Conservation (phyloP, 352 stramenopile genomes). For the Phytophthora palmivora region DNA sequence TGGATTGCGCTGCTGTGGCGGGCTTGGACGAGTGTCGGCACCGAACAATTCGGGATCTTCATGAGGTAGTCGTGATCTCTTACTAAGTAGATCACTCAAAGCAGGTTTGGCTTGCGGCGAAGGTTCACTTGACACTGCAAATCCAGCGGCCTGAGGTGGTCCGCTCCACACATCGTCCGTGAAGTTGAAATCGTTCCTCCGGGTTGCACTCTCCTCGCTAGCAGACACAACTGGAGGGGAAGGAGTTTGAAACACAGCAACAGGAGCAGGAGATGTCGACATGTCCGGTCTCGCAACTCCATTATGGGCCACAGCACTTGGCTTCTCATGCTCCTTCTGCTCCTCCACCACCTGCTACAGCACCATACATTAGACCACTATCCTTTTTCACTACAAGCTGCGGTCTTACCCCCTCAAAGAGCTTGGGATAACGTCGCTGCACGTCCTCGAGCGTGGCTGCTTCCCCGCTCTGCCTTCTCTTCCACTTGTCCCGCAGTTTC, state of each 20-base stretch:
- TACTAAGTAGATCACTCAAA: conserved; percentile 51
- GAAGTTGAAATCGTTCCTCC: conserved; percentile 21
- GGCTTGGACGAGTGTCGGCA: conserved; percentile 15
- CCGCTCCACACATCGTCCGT: conserved; percentile 26
- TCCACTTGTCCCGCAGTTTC: conserved; percentile 47
- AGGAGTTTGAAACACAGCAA: conserved; percentile 7
- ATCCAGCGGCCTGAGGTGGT: conserved; percentile 16
- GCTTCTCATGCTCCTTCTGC: conserved; percentile 13
- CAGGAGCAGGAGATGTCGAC: neutral
- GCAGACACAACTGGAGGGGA: too few relatives aligned
- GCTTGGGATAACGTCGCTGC: conserved; percentile 43
- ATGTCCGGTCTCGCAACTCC: neutral
- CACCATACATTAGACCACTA: conserved; percentile 1
- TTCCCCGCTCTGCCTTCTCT: conserved; percentile 40
- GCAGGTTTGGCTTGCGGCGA: conserved; percentile 16
- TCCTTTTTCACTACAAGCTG: neutral
- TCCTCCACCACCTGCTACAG: conserved; percentile 24
- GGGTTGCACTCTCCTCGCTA: neutral
- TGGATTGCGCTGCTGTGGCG: conserved; percentile 44
- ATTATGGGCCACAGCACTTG: neutral
- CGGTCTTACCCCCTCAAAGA: conserved; percentile 50
- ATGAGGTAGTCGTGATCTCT: conserved; percentile 33
- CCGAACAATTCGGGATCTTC: conserved; percentile 35
- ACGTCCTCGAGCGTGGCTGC: conserved; percentile 46
- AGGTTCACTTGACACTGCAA: conserved; percentile 19